These are phyloP conservation scores for Zopfochytrium polystomum DNA, from an alignment of 371 early-diverging fungal species.

Conservation along the genomic window DNA sequence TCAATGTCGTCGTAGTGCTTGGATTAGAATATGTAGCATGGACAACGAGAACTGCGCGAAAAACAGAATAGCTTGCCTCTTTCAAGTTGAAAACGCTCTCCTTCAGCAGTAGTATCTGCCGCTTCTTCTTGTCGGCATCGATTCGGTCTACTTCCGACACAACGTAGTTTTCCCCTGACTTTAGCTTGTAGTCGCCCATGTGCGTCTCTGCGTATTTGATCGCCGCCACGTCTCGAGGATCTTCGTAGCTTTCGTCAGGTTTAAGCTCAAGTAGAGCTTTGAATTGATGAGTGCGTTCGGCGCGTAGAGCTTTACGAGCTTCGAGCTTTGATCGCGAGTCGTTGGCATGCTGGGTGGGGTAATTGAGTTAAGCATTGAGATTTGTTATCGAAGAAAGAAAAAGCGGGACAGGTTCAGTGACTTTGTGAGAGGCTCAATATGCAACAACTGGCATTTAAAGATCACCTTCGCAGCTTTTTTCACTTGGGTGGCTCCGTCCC, in stretches of 20 bases:
- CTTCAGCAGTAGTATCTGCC: slow-evolving; percentile 49
- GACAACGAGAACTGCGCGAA: slow-evolving; percentile 13
- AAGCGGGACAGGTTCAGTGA: no score
- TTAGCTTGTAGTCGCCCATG: slow-evolving; percentile 62
- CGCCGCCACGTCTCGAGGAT: slow-evolving; percentile 52
- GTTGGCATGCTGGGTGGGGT: slow-evolving; percentile 7
- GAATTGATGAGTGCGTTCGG: slow-evolving; percentile 43
- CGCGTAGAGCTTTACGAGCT: slow-evolving; percentile 49
- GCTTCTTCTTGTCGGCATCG: slow-evolving; percentile 56
- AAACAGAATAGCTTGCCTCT: slow-evolving; percentile 35
- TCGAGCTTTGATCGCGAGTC: slow-evolving; percentile 49
- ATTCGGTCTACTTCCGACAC: slow-evolving; percentile 58
- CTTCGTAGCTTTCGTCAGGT: slow-evolving; percentile 54
- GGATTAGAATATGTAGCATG: neutral
- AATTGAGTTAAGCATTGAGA: neutral
- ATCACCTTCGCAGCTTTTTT: neutral
- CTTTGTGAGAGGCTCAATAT: no score
- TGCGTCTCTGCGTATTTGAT: slow-evolving; percentile 51
- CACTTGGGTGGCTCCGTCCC: slow-evolving; percentile 4
- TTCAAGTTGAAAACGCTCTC: slow-evolving; percentile 45
- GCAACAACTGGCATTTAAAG: no score
- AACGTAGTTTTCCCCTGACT: slow-evolving; percentile 54
- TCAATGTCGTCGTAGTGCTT: no score
- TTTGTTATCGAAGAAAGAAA: no score
- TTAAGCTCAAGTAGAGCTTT: slow-evolving; percentile 52